Base-by-base conservation (phyloP, 768 basidiomycete genomes). In the Gautieria morchelliformis region DNA sequence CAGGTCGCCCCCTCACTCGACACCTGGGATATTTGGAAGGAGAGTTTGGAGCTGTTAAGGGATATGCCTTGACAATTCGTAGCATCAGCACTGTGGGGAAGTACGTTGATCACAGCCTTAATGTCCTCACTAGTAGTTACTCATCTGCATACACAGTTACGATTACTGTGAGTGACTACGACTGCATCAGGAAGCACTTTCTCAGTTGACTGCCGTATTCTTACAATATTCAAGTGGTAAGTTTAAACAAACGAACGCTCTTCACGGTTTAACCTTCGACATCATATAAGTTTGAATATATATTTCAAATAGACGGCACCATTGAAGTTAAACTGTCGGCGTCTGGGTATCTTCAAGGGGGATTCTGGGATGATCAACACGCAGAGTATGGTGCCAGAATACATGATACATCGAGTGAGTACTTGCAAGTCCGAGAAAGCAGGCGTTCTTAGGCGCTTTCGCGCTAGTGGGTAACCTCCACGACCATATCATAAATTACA, bases 271-370 rank as follows among this genome's bases (percentile, higher is more conserved):
- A 52, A 24, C 12, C 58, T 39, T 19, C 57, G 59, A 41, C 19
- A 22, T 19, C 61, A 79, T 32, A 10, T 56, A 69, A 27, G 75
- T 85, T 84, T 64, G 84, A 85, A 61, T 85, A 84, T 64, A 78
- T 77, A 2, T 84, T 85, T 72, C 76, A 79, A 58, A 65, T 83
- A 17, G 84, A 85, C 60, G 83, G 84, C 4, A 83, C 82, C 3
- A 76, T 86, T 22, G 84, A 86, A 69, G 80, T 84, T n/a, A 74
- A 80, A 1, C 33, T 84, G 17, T 84, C 83, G 8, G 84, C 84
- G 0, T 84, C 82, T 4, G 84, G 84, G 1, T 86, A 86, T 64
- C 70, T 85, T 53, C 84, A 85, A 69, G 82, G 79, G 45, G 82
- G 78, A 12, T 81, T 74, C 64, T 84, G 80, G 77, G 76, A 78